phyloP scores from a whole-genome alignment of 2,329 filamentous ascomycete species.

The Trichoderma koningiopsis region DNA sequence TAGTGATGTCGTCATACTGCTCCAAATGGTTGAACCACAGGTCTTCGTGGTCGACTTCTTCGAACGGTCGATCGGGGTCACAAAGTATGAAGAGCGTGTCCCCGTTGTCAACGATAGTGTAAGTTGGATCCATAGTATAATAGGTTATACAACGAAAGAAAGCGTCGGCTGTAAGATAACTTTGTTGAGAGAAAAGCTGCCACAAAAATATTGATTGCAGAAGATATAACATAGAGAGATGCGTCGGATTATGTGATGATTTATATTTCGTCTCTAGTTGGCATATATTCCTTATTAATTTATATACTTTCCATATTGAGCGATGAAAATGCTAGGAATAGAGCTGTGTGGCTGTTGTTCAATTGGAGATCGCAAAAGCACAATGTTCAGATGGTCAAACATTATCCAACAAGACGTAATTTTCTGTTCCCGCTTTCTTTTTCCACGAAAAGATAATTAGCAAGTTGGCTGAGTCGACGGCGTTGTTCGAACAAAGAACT shows the following conservation, averaged over 20 bases:
- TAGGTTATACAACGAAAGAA: background rate
- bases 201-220: background rate
- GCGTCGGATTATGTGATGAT: background rate
- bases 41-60: background rate
- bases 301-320: background rate
- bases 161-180: background rate
- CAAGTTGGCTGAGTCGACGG: background rate
- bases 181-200: background rate
- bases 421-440: background rate
- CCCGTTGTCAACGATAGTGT: background rate
- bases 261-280: background rate
- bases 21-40: background rate
- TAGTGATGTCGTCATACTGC: background rate
- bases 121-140: background rate
- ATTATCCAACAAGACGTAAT: background rate
- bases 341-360: background rate
- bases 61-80: background rate
- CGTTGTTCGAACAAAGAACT: background rate
- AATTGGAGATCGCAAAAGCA: background rate
- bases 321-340: background rate
- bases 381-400: background rate
- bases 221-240: background rate
- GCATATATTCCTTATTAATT: background rate
- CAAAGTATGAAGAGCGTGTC: constrained; percentile 16
- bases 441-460: no score